Evolutionary conservation across 148 eudicot species (phyloP), one percentile per base, ranked within the genome.

Genomic region (Chenopodium quinoa): DNA sequence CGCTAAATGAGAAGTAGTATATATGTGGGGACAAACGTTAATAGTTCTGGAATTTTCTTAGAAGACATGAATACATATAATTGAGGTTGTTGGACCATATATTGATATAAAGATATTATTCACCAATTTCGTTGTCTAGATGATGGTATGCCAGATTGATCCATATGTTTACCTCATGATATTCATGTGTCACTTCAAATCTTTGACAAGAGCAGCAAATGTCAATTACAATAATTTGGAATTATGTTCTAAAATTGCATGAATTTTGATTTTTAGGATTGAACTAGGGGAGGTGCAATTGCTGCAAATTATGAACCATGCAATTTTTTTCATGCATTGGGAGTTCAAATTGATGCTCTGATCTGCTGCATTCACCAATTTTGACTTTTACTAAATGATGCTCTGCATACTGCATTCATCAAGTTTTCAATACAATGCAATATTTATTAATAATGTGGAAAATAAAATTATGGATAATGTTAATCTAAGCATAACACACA

Each of bases 241-340:
- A 29, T 11, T 11, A 67, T 67, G 17, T 67, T 29, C 34, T 25
- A 37, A 37, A 34, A 1, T 34, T 71, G 75, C 13, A 71, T 37
- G 10, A 29, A 70, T 29, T 68, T 12, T 4, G 50, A 71, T 25
- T 40, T 71, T 23, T 48, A 20, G 60, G 76, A 73, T 20, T 40
- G 20, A 47, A 73, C 76, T 48, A 73, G 76, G 76, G 76, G 76
- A 73, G 76, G 76, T 73, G 56, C 5, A 48, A 23, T 27, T 7
- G 50, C 74, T 71, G 22, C 75, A 4, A 1, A 46, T 14, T 56
- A 56, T 12, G 17, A 17, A 56, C 13, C 31, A n/a, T 65, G 12
- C 69, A n/a, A 40, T 40, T 40, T 16, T n/a, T 65, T 23, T 25
- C 74, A 48, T 48, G 78, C 78, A 52, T 27, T 27, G 37, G 78